phyloP scores from a whole-genome alignment of 257 asterid genomes.

The Lithospermum erythrorhizon region DNA sequence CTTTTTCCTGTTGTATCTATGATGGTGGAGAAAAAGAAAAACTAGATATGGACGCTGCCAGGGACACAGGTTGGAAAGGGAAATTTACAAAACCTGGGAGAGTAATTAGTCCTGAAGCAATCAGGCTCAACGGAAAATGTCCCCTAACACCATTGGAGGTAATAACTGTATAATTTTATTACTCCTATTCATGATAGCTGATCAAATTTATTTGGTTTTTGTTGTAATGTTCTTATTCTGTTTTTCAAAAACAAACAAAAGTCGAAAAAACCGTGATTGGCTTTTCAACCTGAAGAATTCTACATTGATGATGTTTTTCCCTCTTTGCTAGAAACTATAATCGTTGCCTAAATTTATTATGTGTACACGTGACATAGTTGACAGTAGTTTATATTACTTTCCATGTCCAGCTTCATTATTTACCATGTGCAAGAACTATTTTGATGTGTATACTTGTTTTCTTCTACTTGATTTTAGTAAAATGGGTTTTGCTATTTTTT shows the following conservation, averaged over 20 bases:
- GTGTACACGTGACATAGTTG: neutral
- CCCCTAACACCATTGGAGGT: constrained; percentile 97
- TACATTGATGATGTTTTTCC: neutral
- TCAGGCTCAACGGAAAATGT: constrained; percentile 73
- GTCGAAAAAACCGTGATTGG: neutral
- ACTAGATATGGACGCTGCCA: constrained; percentile 54
- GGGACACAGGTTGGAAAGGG: constrained; percentile 74
- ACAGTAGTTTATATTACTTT: too few relatives aligned
- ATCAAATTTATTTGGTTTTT: too few relatives aligned
- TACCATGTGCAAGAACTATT: too few relatives aligned
- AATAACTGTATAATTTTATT: constrained; percentile 16
- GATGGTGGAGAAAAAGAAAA: constrained; percentile 61
- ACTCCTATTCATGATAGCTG: neutral
- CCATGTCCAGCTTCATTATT: too few relatives aligned
- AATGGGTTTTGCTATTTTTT: too few relatives aligned
- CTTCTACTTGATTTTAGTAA: too few relatives aligned
- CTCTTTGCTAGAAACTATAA: neutral
- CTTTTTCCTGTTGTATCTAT: constrained; percentile 73
- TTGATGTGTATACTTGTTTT: too few relatives aligned
- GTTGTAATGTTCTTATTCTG: too few relatives aligned
- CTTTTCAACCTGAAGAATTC: neutral
- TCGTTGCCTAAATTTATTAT: too few relatives aligned
- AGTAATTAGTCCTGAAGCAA: constrained; percentile 44
- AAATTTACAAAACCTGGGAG: constrained; percentile 41
- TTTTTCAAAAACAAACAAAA: too few relatives aligned